Percentiles rank a stretch among this genome's conserved stretches.
Evolutionary conservation across 805 yeast genomes (phyloP).

Genomic region (Geotrichum ghanense): DNA sequence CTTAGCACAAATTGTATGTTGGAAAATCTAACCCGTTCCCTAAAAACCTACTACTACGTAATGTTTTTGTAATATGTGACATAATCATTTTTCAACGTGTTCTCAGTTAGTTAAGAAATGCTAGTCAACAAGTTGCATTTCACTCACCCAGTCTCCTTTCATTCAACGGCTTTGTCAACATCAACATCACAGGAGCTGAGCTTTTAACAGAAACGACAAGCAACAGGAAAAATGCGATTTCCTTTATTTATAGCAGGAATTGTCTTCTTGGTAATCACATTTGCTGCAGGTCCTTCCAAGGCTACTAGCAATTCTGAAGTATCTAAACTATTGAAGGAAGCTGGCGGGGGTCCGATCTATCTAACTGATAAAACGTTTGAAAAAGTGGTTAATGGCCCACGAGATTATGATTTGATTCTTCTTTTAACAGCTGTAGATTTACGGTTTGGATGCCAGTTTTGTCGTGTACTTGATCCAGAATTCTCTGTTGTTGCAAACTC

Average conservation of each 20-base stretch:
- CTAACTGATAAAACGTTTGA: conserved; percentile 54
- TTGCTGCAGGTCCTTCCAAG: neutral
- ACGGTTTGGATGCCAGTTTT: conserved; percentile 64
- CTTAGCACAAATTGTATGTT: too few species aligned
- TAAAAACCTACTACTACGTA: too few species aligned
- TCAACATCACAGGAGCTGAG: too few species aligned
- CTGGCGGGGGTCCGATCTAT: conserved; percentile 20
- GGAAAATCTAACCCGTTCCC: too few species aligned
- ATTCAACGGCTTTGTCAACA: too few species aligned
- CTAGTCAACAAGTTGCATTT: too few species aligned
- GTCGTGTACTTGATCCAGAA: conserved; percentile 59
- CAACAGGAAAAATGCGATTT: too few species aligned
- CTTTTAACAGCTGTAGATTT: conserved; percentile 66
- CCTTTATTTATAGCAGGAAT: neutral
- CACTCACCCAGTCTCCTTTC: too few species aligned
- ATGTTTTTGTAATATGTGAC: too few species aligned
- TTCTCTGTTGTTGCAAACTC: conserved; percentile 50
- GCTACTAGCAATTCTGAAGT: neutral
- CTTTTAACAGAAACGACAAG: too few species aligned
- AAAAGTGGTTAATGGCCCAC: conserved; percentile 44
- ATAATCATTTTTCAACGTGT: too few species aligned
- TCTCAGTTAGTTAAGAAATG: too few species aligned
- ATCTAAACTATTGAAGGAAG: neutral
- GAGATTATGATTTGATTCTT: conserved; percentile 57
- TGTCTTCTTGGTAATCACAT: neutral